Conservation (phyloP, 2,329 filamentous ascomycete genomes). For the Phialemoniopsis sp. region DNA sequence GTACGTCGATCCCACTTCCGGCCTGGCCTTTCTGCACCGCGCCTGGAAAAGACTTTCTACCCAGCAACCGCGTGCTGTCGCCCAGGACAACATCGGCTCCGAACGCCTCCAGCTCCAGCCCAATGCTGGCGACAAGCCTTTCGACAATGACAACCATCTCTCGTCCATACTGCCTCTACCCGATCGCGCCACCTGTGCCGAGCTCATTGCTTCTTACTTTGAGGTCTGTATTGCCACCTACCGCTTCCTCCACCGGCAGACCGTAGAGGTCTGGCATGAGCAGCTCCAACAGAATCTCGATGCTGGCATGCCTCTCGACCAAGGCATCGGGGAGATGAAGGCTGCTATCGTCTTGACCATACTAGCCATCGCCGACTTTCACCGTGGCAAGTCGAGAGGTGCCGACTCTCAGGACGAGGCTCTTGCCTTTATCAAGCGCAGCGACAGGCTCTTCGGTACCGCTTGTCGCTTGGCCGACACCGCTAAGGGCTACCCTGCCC, state of each 20-base stretch:
- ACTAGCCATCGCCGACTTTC: slow-evolving; percentile 34
- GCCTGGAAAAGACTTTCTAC: slow-evolving; percentile 46
- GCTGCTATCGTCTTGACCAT: slow-evolving; percentile 42
- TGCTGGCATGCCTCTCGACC: slow-evolving; percentile 16
- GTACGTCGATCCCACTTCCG: slow-evolving; percentile 51
- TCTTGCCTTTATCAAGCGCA: neutral
- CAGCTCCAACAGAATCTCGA: too few species aligned
- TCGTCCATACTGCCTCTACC: slow-evolving; percentile 12
- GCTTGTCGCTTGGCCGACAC: neutral
- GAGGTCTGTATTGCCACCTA: slow-evolving; percentile 57
- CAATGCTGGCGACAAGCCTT: slow-evolving; percentile 22
- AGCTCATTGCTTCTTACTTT: slow-evolving; percentile 42
- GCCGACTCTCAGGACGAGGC: too few species aligned
- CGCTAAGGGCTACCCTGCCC: neutral
- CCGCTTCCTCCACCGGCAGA: slow-evolving; percentile 49
- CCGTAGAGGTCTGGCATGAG: slow-evolving; percentile 37
- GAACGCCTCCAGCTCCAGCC: slow-evolving; percentile 18
- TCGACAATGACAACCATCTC: slow-evolving; percentile 8
- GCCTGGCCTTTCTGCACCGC: slow-evolving; percentile 49
- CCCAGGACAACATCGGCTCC: slow-evolving; percentile 9
- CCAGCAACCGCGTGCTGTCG: slow-evolving; percentile 24
- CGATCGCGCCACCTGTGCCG: slow-evolving; percentile 4
- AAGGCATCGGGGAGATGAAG: slow-evolving; percentile 35
- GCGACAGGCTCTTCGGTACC: neutral
- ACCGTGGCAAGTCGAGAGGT: too few species aligned